These are phyloP conservation scores for Quercus variabilis DNA, from an alignment of 306 rosid genomes.

Conservation along the genomic window DNA sequence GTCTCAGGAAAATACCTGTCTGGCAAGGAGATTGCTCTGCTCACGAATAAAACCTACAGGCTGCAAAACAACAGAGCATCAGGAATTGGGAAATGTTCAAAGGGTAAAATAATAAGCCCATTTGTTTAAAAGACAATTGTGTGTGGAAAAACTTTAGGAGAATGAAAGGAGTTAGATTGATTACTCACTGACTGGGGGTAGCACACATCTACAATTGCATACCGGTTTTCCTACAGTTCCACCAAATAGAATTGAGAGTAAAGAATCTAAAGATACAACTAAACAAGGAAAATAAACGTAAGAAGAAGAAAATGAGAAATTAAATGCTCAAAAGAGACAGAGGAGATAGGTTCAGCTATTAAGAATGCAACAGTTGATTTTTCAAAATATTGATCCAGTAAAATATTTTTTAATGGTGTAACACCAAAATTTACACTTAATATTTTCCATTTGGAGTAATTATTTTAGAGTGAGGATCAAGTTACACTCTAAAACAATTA, in stretches of 20 bases:
- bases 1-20: constrained; percentile 64
- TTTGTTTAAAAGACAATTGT: neutral
- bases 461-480: no score
- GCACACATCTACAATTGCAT: constrained; percentile 89
- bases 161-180: constrained; percentile 14
- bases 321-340: constrained; percentile 4
- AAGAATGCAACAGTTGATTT: neutral
- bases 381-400: no score
- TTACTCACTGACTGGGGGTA: constrained; percentile 85
- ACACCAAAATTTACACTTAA: no score
- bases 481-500: neutral
- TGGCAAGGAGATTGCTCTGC: constrained; percentile 67
- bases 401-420: no score
- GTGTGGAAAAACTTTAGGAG: constrained; percentile 6
- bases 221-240: constrained; percentile 84
- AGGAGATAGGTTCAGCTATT: neutral
- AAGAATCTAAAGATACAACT: constrained; percentile 7
- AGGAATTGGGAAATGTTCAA: constrained; percentile 10
- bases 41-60: constrained; percentile 89
- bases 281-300: constrained; percentile 12
- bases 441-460: no score
- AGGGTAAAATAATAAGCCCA: constrained; percentile 1
- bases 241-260: constrained; percentile 19
- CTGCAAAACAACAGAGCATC: constrained; percentile 41
- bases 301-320: neutral